Base-by-base conservation (phyloP, 2,329 filamentous ascomycete genomes). In the Penicillium freii region DNA sequence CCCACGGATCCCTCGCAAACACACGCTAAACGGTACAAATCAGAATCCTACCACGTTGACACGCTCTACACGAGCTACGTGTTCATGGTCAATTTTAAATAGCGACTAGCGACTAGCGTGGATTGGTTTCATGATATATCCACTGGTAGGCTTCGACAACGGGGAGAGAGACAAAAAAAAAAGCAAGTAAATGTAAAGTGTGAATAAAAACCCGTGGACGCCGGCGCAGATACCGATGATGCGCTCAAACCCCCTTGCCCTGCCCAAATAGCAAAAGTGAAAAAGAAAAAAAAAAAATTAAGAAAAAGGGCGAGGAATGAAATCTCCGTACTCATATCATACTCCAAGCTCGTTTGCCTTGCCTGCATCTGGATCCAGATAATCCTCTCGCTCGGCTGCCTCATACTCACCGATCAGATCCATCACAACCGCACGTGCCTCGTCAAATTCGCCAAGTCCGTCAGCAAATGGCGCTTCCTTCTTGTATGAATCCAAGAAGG, bases 331-430 rank as follows among this genome's bases (percentile, higher is more conserved):
- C 23, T 44, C 40, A 56, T 42, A 52, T 65, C 52, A 72, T 29
- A 68, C 65, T 8, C 66, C 69, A 7, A 66, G 48, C 27, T 73
- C 70, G 21, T 71, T 72, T 43, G 77, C 77, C 57, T 77, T 76
- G 5, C 81, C 82, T 25, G 81, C 79, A 56, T 88, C 87, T 9
- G 90, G 89, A 70, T 89, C 93, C 51, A 99, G 79, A 73, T 99
- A 99, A 69, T 96, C 88, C 34, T 90, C 87, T 71, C 89, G 84
- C 75, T 99, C 94, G 5, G 94, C 94, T 31, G 93, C 92, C 77
- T 97, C 93, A 73, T 99, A 99, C 80, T 99, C 94, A 51, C 86
- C 84, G 71, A 97, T 93, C 62, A 97, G 78, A 73, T 96, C 93
- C 68, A 88, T 86, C 21, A 97, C 93, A 5, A 97, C 93, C 70